phyloP scores from a whole-genome alignment of 495 filamentous ascomycete species.

The Pyronema omphalodes region DNA sequence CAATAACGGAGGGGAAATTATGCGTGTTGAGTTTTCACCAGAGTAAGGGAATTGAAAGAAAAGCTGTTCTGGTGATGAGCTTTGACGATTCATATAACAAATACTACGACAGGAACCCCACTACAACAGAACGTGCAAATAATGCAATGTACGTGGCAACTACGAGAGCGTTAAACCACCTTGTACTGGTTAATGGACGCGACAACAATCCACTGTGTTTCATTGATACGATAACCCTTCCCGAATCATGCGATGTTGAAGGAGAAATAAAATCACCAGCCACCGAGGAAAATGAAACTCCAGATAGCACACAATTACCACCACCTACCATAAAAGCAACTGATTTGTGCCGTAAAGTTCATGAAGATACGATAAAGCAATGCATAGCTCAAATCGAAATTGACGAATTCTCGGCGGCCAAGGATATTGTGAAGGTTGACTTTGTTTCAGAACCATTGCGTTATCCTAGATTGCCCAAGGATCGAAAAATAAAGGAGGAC shows the following conservation, averaged over 20 bases:
- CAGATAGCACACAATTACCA: neutral
- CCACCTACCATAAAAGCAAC: no score
- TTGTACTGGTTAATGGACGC: conserved; percentile 1
- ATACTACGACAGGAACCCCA: neutral
- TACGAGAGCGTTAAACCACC: conserved; percentile 3
- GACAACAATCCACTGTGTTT: neutral
- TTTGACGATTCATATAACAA: conserved; percentile 4
- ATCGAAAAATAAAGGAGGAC: no score
- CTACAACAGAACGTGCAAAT: neutral
- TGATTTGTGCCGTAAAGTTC: neutral
- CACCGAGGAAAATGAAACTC: no score
- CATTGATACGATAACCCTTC: neutral
- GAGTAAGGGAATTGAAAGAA: conserved; percentile 9
- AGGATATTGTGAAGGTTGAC: no score
- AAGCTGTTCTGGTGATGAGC: conserved; percentile 1
- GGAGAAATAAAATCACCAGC: neutral
- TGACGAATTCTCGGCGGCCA: no score
- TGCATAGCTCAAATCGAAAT: neutral
- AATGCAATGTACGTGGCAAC: conserved; percentile 6
- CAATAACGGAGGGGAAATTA: conserved; percentile 4
- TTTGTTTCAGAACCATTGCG: no score
- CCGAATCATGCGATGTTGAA: conserved; percentile 3
- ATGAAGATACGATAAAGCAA: neutral
- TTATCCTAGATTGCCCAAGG: no score
- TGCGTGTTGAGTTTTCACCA: conserved; percentile 5